A percentile compares a stretch with the other conserved stretches of the same genome.
These are phyloP conservation scores for Arachis monticola DNA, from an alignment of 331 rosid species.

Conservation along the genomic window DNA sequence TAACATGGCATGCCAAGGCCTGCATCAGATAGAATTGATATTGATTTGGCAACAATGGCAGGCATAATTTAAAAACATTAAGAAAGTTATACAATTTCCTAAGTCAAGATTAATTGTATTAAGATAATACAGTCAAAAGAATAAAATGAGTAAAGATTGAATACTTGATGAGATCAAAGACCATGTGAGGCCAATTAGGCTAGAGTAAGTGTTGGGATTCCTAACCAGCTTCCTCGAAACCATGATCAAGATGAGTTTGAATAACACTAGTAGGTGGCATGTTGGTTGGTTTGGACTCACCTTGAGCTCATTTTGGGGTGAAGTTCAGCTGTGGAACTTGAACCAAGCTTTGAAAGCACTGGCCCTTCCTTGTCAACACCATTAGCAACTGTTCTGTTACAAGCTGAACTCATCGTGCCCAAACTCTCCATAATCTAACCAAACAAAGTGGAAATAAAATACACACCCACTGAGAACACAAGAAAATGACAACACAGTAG, in stretches of 20 bases:
- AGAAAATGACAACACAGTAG: slow-evolving; percentile 30
- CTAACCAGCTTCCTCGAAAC: slow-evolving; percentile 90
- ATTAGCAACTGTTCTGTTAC: slow-evolving; percentile 62
- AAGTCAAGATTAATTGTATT: neutral
- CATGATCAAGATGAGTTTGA: slow-evolving; percentile 86
- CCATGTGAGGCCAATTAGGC: slow-evolving; percentile 91
- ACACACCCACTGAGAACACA: no score
- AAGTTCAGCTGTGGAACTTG: slow-evolving; percentile 87
- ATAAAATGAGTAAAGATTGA: neutral
- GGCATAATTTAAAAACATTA: slow-evolving; percentile 58
- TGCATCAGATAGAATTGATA: slow-evolving; percentile 79
- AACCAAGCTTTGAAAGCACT: slow-evolving; percentile 79
- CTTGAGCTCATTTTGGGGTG: slow-evolving; percentile 62
- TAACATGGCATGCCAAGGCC: slow-evolving; percentile 99
- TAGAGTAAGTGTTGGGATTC: slow-evolving; percentile 92
- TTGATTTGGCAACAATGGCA: slow-evolving; percentile 75
- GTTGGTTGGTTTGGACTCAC: slow-evolving; percentile 56
- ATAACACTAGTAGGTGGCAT: slow-evolving; percentile 94
- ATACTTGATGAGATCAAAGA: slow-evolving; percentile 81
- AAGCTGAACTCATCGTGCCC: slow-evolving; percentile 95
- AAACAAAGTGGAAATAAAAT: no score
- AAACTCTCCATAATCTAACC: slow-evolving; percentile 73
- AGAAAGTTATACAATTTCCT: neutral
- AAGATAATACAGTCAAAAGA: no score
- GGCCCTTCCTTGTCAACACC: slow-evolving; percentile 79